Conservation (phyloP, 257 asterid genomes). For the Solanum chilense region DNA sequence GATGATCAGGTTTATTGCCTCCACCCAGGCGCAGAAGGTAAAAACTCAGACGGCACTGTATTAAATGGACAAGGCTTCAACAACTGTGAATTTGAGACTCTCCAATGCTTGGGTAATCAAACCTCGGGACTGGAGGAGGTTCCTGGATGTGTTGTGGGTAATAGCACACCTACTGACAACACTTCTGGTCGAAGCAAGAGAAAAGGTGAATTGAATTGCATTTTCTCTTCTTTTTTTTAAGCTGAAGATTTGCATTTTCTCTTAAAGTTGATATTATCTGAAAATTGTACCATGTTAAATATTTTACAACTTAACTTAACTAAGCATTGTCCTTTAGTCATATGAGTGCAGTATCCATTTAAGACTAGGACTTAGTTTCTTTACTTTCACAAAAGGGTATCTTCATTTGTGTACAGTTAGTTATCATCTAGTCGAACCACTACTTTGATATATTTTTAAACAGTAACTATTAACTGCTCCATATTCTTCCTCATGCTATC, state of each 20-base stretch:
- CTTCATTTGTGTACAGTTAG: neutral
- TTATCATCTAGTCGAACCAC: neutral
- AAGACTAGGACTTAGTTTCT: neutral
- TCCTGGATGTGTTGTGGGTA: neutral
- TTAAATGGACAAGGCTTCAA: slow-evolving; percentile 31
- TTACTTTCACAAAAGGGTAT: neutral
- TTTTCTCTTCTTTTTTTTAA: neutral
- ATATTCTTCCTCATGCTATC: neutral
- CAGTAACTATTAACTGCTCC: neutral
- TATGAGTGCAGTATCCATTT: neutral
- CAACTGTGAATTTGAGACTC: slow-evolving; percentile 15
- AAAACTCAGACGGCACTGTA: slow-evolving; percentile 10
- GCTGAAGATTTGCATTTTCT: neutral
- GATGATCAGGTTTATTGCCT: slow-evolving; percentile 76
- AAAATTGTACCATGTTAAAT: neutral
- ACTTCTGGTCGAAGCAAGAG: slow-evolving; percentile 5
- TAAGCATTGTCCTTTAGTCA: neutral
- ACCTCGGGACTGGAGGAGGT: slow-evolving; percentile 5
- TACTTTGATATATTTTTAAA: neutral
- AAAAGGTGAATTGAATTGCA: slow-evolving; percentile 4
- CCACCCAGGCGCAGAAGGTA: slow-evolving; percentile 54
- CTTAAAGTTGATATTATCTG: neutral
- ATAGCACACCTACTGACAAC: slow-evolving; percentile 2
- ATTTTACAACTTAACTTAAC: neutral
- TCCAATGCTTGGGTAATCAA: slow-evolving; percentile 14